Evolutionary conservation across 352 stramenopile species (phyloP), one percentile per base, ranked within the genome.

Genomic region (Pythium biforme): DNA sequence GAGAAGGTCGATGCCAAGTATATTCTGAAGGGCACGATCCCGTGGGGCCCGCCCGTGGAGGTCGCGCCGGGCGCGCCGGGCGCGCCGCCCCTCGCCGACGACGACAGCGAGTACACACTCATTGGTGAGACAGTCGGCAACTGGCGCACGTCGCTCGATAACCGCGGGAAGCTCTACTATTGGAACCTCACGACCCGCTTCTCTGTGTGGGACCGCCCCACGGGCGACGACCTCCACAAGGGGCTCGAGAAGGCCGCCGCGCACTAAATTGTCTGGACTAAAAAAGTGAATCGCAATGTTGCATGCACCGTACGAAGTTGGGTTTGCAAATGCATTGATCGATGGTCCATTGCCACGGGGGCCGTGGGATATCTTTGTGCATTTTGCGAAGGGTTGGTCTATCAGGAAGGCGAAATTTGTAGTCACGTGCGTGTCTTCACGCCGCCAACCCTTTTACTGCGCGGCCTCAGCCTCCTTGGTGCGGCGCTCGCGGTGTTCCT

Each of bases 121-220:
- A 91, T 95, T 55, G 86, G 86, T 47, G 83, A 94, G 72, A 74
- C 82, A 53, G 78, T 91, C 26, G 88, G 84, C 57, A 94, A 96
- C 64, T 96, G 88, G 88, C 79, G 84, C 41, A 79, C 82, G 26
- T 86, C 88, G 11, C 72, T 96, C 10, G 86, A 94, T 68, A 90
- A 92, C 68, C 83, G 85, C 26, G 88, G 88, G 29, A 91, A 90
- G 69, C 75, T 90, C 29, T 96, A 94, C 62, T 96, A 92, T 62
- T 96, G 88, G 88, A 95, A 96, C 74, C 51, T 90, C 46, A 86
- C 80, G 22, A 94, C 86, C 59, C 78, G 88, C 49, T 89, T 82
- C 64, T 94, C 85, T 0, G 77, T 90, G 2, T 95, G 86, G 86
- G 77, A 92, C 54, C 80, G 75, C 50, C 79, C 83, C 14, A 83